Base-by-base conservation (phyloP, 352 stramenopile species). In the Pythium volutum region DNA sequence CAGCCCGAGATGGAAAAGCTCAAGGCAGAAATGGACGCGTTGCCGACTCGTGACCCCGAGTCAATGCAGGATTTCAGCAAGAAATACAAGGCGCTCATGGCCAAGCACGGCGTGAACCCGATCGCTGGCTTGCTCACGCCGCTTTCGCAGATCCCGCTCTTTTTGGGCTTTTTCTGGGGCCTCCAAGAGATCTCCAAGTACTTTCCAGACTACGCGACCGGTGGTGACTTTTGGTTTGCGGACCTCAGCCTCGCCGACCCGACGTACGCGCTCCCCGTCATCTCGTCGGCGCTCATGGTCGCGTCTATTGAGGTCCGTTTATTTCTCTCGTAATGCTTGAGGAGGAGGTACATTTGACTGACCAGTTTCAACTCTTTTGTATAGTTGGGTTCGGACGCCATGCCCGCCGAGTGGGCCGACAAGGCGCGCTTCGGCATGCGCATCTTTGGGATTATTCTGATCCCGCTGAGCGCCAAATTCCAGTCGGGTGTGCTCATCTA, bases 1-100 rank as follows among this genome's bases (percentile, higher is more conserved):
- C 80, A 93, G 65, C 81, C 83, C 5, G 84, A 95, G 39, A 87
- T 95, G 80, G 75, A 92, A 53, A 93, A 92, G 54, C 71, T 95
- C 27, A 76, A 81, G 39, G 70, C 67, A 2, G 77, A 90, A 47
- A 92, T 91, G 75, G 70, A 90, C 20, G 54, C 48, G 29, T 76
- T 79, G 20, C 73, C 75, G 18, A 73, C 73, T 14, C 67, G 65
- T 23, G 70, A 85, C 60, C 62, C 71, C 4, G 70, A 91, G 36
- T 76, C 76, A 27, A 71, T 88, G 45, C 64, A 69, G 54, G 58
- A 83, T 55, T 91, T 92, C 59, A 80, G 87, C 56, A 63, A 59
- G 11, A 87, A 87, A 64, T 91, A 90, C 73, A 86, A 85, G 64
- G 80, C 72, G 47, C 64, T 95, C 50, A 91, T 91, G 79, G 79